Percentiles rank a stretch among this genome's conserved stretches.
Conservation (phyloP, 495 filamentous ascomycete species). For the Pseudevernia furfuracea region DNA sequence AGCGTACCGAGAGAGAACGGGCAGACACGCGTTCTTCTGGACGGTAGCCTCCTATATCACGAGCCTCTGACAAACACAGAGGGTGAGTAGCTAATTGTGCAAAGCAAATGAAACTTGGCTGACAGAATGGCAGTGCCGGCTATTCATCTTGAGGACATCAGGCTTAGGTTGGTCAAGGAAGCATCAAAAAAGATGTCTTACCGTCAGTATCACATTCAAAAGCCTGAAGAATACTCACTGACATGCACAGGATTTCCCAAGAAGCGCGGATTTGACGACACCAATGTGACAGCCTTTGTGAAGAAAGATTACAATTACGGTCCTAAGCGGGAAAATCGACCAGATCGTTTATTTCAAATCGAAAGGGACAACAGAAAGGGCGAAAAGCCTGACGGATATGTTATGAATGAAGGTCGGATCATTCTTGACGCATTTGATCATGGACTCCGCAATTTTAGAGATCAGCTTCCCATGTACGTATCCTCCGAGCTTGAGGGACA, state of each 20-base stretch:
- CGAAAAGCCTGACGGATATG: neutral
- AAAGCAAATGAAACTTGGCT: neutral
- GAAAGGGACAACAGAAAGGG: rapidly evolving
- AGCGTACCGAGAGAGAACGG: neutral
- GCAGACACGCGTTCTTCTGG: neutral
- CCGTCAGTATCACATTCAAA: neutral
- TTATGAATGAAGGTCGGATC: neutral
- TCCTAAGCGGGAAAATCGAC: neutral
- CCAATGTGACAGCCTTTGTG: neutral
- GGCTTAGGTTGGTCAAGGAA: neutral
- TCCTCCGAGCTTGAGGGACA: constrained; percentile 7
- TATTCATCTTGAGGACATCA: neutral
- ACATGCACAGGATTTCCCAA: constrained; percentile 3
- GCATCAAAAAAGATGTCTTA: neutral
- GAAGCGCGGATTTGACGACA: neutral
- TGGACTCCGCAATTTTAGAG: neutral
- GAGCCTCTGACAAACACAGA: neutral
- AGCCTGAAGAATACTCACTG: neutral
- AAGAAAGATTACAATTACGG: constrained; percentile 6
- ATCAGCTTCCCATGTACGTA: constrained; percentile 1
- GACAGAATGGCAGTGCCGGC: neutral
- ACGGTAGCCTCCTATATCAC: neutral
- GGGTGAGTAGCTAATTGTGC: neutral
- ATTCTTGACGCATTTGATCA: constrained; percentile 11
- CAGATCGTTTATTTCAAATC: constrained; percentile 1